Evolutionary conservation across 2,329 filamentous ascomycete genomes (phyloP).

Genomic region (Epichloe festucae): DNA sequence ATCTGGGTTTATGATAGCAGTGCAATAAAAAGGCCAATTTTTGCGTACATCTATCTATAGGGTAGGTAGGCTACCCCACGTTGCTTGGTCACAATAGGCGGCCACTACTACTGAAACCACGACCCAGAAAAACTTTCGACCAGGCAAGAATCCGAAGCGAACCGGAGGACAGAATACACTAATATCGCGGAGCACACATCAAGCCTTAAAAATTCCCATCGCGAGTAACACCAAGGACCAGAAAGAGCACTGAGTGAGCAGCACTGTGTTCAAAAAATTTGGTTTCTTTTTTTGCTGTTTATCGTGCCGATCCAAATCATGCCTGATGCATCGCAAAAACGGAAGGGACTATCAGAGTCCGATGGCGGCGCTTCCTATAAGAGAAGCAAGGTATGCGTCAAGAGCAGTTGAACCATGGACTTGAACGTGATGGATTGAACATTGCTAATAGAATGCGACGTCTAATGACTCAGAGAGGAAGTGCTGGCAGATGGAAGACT

Average conservation of each 20-base stretch:
- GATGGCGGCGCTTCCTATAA: conserved; percentile 18
- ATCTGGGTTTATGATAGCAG: too few relatives aligned
- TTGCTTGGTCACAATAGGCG: not conserved
- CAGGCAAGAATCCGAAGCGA: not conserved
- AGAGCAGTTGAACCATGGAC: not conserved
- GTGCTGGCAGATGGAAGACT: conserved; percentile 47
- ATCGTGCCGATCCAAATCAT: conserved; percentile 10
- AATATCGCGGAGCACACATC: too few relatives aligned
- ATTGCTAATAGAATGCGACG: not conserved
- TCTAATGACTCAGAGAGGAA: conserved; percentile 29
- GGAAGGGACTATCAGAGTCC: conserved; percentile 20
- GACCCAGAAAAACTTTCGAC: not conserved
- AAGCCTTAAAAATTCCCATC: too few relatives aligned
- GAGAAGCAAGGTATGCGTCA: conserved; percentile 27
- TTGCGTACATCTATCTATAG: not conserved
- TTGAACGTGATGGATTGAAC: not conserved
- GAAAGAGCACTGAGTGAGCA: not conserved
- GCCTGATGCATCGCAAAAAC: conserved; percentile 20
- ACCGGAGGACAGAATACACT: not conserved
- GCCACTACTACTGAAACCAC: too few relatives aligned
- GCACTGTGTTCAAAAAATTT: not conserved
- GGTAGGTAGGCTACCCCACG: not conserved
- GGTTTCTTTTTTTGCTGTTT: not conserved
- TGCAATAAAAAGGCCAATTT: too few relatives aligned
- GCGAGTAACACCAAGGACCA: too few relatives aligned